Base-by-base conservation (phyloP, 129 eudicot species). In the Flaveria bidentis region DNA sequence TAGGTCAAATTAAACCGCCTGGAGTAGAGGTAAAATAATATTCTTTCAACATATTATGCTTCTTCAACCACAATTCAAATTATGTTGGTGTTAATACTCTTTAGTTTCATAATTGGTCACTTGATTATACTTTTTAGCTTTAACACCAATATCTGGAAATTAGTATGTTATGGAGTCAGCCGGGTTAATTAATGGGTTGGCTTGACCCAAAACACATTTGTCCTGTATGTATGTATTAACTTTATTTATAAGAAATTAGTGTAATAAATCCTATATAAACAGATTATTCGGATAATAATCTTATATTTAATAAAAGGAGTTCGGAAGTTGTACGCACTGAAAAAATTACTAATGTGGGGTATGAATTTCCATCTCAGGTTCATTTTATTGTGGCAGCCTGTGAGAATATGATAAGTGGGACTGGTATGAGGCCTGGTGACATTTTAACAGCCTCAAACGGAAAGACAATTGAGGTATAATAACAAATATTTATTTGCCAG, bases 321-420 rank as follows among this genome's bases (percentile, higher is more conserved):
- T 30, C 4, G 5, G 5, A 3, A 30, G 5, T 30, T 30, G 36
- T 30, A 30, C 5, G 5, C 36, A 30, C 36, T 30, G 36, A 30
- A 30, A 30, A 30, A 30, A 0, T 30, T 30, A 30, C 36, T 30
- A 30, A 30, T 30, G 36, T 30, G 36, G 9, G 9, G 49, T 41
- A 71, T 76, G 22, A 18, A 71, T 69, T 67, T 81, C 20, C 26
- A 2, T 53, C 50, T 60, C 83, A 95, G 99, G 97, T 91, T 87
- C 99, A 95, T 86, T 95, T 95, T 77, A 86, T 95, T 16, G 97
- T 95, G 81, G 99, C 99, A n/a, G 97, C 99, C 69, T 95, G 99
- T 89, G 97, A 95, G 79, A 95, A 95, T 76, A 95, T 95, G 99
- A 95, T 95, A 47, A 95, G 99, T 78, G 99, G 99, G 64, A 83